Evolutionary conservation across 306 rosid species (phyloP).

Genomic region (Parietaria judaica): DNA sequence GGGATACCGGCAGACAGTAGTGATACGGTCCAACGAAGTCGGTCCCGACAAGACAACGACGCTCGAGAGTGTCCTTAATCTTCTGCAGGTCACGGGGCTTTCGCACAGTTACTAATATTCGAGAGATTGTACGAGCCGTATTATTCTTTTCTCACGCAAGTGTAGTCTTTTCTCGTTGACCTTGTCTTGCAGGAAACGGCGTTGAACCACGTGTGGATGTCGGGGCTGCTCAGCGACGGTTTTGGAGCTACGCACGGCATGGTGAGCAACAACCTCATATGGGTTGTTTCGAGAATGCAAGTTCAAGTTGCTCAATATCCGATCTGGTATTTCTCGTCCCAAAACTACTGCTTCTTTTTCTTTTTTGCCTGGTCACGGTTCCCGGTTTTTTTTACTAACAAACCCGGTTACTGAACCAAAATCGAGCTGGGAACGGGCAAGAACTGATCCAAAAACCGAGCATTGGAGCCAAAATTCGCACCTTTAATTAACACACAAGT

Average conservation of each 20-base stretch:
- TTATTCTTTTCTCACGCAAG: no score
- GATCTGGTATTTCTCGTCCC: conserved; percentile 45
- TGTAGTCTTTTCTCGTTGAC: no score
- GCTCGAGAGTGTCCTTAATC: conserved; percentile 76
- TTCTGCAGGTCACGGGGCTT: conserved; percentile 68
- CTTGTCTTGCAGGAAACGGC: conserved; percentile 67
- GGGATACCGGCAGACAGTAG: conserved; percentile 77
- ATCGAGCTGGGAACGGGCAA: no score
- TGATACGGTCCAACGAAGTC: conserved; percentile 84
- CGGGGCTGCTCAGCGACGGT: conserved; percentile 79
- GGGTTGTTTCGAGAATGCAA: conserved; percentile 97
- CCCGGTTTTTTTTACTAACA: no score
- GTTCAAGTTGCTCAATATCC: conserved; percentile 74
- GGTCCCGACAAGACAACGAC: conserved; percentile 89
- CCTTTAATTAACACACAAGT: no score
- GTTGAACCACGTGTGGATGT: conserved; percentile 92
- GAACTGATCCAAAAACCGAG: no score
- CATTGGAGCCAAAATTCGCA: no score
- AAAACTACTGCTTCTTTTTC: not conserved
- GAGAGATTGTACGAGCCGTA: no score
- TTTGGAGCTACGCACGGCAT: conserved; percentile 97
- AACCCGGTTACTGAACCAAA: no score
- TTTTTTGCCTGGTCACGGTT: not conserved
- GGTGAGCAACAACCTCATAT: conserved; percentile 74
- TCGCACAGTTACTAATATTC: no score